Base-by-base conservation (phyloP, 257 asterid species). In the Nicotiana sylvestris region DNA sequence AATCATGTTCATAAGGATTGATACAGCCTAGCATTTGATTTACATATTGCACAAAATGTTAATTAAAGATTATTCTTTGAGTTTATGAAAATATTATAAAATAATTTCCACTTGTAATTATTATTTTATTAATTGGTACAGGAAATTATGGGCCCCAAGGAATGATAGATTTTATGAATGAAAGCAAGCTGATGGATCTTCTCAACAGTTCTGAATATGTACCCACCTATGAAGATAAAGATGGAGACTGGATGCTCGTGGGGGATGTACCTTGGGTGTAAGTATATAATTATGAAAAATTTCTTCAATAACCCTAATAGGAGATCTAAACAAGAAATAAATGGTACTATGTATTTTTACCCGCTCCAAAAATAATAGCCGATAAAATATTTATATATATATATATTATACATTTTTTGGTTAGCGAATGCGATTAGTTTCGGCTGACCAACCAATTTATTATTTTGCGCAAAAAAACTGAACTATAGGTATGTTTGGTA, bases 191-290 rank as follows among this genome's bases (percentile, higher is more conserved):
- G 81, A 87, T 89, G 91, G 89, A 89, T 87, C 91, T 89, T 49
- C 83, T 89, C 70, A 86, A 87, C 86, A 89, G 87, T 77, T 87
- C 92, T 82, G 92, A 89, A 46, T 89, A 89, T 87, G 92, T 89
- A 35, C 91, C 91, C 39, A 83, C 92, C 55, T 89, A 89, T 85
- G 92, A 89, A 76, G 92, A 89, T 89, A 89, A 89, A 87, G 92
- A 89, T 87, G 91, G 92, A n/a, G 91, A 89, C 25, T 89, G 92
- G 92, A 89, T 89, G 92, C 91, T 89, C 27, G 91, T 89, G 78
- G 92, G 92, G 57, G 92, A 89, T 83, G 92, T 89, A 16, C 92
- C 91, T 18, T 89, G 92, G 92, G 92, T 85, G 92, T 89, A 87
- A 81, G 91, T 84, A n/a, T 46, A 25, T 33, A 15, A 57, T 68